A percentile compares a stretch with the other conserved stretches of the same genome.
phyloP scores from a whole-genome alignment of 2,329 filamentous ascomycete genomes.

The Cercospora citrullina region DNA sequence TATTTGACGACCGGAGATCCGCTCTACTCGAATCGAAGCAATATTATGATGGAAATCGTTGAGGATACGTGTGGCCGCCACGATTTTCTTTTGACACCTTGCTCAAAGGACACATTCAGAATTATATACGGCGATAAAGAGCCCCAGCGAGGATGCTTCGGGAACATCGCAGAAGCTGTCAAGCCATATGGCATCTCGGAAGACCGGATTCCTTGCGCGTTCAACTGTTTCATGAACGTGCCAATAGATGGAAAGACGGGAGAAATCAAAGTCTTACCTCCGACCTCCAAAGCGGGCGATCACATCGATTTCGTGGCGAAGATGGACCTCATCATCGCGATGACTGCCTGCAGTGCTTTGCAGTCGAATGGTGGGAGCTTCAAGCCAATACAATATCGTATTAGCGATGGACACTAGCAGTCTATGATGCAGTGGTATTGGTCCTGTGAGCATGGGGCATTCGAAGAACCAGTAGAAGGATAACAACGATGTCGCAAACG shows the following conservation, averaged over 20 bases:
- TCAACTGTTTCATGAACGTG: conserved; percentile 37
- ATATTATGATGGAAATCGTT: conserved; percentile 24
- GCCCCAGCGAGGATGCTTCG: conserved; percentile 33
- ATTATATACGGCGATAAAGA: conserved; percentile 33
- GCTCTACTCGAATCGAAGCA: conserved; percentile 29
- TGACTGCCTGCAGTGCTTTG: conserved; percentile 32
- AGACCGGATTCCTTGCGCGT: conserved; percentile 30
- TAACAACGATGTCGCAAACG: not conserved
- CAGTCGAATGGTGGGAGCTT: conserved; percentile 31
- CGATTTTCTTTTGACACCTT: conserved; percentile 30
- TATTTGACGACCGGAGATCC: conserved; percentile 27
- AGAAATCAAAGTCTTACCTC: conserved; percentile 30
- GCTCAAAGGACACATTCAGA: conserved; percentile 29
- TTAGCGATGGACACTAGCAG: not conserved
- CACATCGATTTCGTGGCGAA: conserved; percentile 32
- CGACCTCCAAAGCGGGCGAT: conserved; percentile 31
- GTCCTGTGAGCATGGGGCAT: not conserved
- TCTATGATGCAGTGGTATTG: not conserved
- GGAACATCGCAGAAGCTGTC: conserved; percentile 31
- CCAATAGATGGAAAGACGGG: conserved; percentile 30
- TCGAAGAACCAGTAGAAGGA: not conserved
- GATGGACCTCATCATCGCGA: conserved; percentile 33
- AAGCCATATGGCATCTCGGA: conserved; percentile 24
- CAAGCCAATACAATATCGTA: conserved; percentile 27
- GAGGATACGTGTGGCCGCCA: conserved; percentile 25